Evolutionary conservation across 192 early-diverging fungal genomes (phyloP), one percentile per base, ranked within the genome.

Genomic region (Podila horticola): DNA sequence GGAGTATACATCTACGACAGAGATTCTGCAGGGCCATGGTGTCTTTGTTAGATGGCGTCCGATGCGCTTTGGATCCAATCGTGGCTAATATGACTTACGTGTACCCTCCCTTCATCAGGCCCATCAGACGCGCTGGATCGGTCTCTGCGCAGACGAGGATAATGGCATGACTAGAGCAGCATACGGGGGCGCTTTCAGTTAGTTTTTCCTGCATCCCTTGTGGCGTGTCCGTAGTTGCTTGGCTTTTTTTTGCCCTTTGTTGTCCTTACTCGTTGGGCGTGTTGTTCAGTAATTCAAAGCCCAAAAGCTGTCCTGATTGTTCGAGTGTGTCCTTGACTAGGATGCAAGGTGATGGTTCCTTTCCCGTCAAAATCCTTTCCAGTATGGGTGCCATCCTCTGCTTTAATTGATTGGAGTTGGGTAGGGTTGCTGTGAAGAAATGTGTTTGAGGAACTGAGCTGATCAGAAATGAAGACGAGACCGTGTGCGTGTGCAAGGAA

Each of bases 291-390:
- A 81, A 38, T 26, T 81, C 71, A 28, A 81, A 49, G 1, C 66
- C 71, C 2, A 81, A 67, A 20, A 81, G 24, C 31, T 69, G 77
- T 9, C 77, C 77, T 8, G 77, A 81, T 41, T 81, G 77, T 20
- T 81, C 77, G 17, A 81, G 62, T 0, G 77, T 69, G 62, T 81
- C 77, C 48, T 81, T 81, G 55, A 81, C 66, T 5, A 81, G 67
- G 29, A 81, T 64, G 58, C 69, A 81, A 11, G 77, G 71, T 41
- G 77, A 81, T 0, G 67, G 12, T 58, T 81, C 77, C 67, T 81
- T 81, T 20, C 66, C 71, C 7, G 66, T 38, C 6, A 81, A 24
- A 30, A 81, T 81, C 62, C 57, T 72, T 66, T 81, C 77, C 30
- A 81, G 48, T 9, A 81, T 62, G 12, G 77, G 66, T 11, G 77